These are phyloP conservation scores for Clarkia xantiana DNA, from an alignment of 345 rosid genomes.

Conservation along the genomic window DNA sequence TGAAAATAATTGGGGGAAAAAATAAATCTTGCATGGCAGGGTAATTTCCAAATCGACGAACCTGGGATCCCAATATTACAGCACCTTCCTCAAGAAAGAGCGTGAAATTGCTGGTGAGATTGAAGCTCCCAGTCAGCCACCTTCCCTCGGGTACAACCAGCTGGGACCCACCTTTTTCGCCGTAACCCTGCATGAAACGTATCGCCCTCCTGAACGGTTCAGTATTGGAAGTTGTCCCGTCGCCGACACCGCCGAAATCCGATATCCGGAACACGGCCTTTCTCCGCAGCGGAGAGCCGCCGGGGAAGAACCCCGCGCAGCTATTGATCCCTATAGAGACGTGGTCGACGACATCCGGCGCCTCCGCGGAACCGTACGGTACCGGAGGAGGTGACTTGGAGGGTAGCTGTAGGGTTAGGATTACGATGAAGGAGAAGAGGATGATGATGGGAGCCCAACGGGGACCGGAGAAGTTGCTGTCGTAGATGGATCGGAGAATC, in stretches of 20 bases:
- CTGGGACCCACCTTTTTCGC: slow-evolving; percentile 48
- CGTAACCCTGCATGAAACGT: slow-evolving; percentile 31
- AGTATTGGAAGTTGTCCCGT: slow-evolving; percentile 66
- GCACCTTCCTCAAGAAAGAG: slow-evolving; percentile 76
- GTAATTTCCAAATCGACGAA: slow-evolving; percentile 5
- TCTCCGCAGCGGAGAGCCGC: slow-evolving; percentile 16
- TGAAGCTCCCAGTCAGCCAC: slow-evolving; percentile 90
- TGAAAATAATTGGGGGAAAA: not conserved
- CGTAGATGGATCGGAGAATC: slow-evolving; percentile 4
- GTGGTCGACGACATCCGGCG: not conserved
- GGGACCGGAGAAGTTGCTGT: slow-evolving; percentile 19
- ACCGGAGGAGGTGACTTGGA: slow-evolving; percentile 13
- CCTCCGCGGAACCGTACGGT: slow-evolving; percentile 13
- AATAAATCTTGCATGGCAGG: too few species aligned
- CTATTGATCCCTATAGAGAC: slow-evolving; percentile 3
- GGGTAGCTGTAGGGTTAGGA: slow-evolving; percentile 52
- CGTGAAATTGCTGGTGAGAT: slow-evolving; percentile 86
- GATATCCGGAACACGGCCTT: slow-evolving; percentile 50
- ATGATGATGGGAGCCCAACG: slow-evolving; percentile 41
- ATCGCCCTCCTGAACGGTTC: slow-evolving; percentile 61
- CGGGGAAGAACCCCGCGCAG: slow-evolving; percentile 24
- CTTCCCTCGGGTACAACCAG: slow-evolving; percentile 62
- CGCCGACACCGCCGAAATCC: slow-evolving; percentile 89
- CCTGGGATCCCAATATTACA: slow-evolving; percentile 82
- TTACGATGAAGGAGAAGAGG: slow-evolving; percentile 28